Conservation (phyloP, 2,329 filamentous ascomycete genomes). For the Colletotrichum theobromicola region DNA sequence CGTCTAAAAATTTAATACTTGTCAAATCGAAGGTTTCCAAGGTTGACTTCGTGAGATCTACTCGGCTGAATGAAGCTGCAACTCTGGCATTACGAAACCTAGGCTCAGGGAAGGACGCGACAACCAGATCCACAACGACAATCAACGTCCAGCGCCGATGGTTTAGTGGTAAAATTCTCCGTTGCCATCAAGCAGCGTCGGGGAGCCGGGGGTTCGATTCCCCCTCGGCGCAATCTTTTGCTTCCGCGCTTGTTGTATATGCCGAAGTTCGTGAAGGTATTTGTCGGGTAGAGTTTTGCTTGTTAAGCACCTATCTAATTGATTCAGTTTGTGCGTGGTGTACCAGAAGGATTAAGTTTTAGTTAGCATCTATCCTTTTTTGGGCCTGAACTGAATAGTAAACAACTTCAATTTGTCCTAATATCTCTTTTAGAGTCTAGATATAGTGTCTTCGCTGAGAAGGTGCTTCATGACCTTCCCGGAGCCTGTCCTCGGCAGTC, state of each 20-base stretch:
- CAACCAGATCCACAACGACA: neutral
- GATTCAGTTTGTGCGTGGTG: neutral
- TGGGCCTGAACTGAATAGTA: neutral
- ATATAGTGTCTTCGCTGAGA: neutral
- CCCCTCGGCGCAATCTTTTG: conserved; percentile 16
- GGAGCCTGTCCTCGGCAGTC: conserved; percentile 4
- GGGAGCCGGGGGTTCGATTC: conserved; percentile 21
- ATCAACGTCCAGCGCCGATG: conserved; percentile 4
- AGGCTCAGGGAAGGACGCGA: fast-evolving
- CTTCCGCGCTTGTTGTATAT: no score
- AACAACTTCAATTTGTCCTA: neutral
- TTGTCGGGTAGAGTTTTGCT: no score
- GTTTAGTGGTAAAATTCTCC: conserved; percentile 22
- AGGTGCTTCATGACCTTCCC: conserved; percentile 15
- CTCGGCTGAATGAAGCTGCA: neutral
- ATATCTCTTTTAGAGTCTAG: neutral
- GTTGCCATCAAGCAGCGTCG: conserved; percentile 18
- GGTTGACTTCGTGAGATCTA: neutral
- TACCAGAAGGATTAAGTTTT: neutral
- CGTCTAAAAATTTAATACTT: neutral
- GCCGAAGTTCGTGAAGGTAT: no score
- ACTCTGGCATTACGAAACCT: neutral
- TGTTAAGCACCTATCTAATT: neutral
- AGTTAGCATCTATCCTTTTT: neutral
- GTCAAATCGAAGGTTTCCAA: neutral